Conservation (phyloP, 805 yeast genomes). For the Candida saitoana region DNA sequence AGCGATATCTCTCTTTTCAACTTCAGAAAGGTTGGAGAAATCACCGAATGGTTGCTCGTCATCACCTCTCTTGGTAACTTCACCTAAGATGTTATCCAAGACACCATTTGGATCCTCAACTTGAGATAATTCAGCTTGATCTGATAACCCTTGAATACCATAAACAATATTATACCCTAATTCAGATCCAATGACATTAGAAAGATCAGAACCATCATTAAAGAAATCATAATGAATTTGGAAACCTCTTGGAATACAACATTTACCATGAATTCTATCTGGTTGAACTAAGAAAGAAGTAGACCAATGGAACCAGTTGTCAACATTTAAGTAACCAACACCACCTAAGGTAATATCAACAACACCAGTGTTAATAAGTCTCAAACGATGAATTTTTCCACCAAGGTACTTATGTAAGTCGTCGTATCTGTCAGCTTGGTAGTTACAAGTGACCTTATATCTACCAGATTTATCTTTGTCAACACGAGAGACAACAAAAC, state of each 20-base stretch:
- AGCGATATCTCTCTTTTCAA: not conserved
- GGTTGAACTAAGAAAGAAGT: conserved; percentile 19
- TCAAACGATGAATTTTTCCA: conserved; percentile 15
- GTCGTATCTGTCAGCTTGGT: conserved; percentile 18
- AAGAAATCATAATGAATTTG: conserved; percentile 14
- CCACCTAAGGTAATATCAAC: conserved; percentile 12
- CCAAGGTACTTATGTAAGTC: conserved; percentile 12
- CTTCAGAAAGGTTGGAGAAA: not conserved
- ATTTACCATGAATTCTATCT: conserved; percentile 11
- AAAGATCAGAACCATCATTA: conserved; percentile 6
- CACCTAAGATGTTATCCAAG: not conserved
- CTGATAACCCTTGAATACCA: not conserved
- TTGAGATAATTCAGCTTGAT: not conserved
- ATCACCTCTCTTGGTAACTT: not conserved
- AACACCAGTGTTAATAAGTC: conserved; percentile 20
- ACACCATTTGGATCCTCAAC: not conserved
- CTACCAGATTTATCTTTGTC: conserved; percentile 15
- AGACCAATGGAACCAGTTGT: conserved; percentile 19
- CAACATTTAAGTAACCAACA: conserved; percentile 9
- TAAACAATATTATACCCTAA: not conserved
- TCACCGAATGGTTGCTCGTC: not conserved
- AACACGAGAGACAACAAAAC: conserved; percentile 21
- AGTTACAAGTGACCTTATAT: conserved; percentile 20
- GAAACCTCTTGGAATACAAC: conserved; percentile 24
- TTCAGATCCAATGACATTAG: not conserved